Evolutionary conservation across 2,329 filamentous ascomycete species (phyloP).

Genomic region (Apiospora marii): DNA sequence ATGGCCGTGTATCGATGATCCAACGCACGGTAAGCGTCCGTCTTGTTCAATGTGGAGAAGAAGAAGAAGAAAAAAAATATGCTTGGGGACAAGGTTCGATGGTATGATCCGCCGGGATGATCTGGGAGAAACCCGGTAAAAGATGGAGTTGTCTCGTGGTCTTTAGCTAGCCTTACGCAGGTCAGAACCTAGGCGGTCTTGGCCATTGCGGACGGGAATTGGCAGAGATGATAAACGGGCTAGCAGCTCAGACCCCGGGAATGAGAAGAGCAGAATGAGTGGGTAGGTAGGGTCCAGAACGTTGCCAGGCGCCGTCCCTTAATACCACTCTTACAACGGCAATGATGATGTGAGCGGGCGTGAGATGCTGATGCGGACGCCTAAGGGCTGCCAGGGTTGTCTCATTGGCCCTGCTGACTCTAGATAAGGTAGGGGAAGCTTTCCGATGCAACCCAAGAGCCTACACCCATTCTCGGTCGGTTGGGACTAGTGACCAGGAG

Average conservation of each 20-base stretch:
- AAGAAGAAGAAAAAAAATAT: background rate
- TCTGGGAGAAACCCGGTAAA: background rate
- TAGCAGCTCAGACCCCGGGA: background rate
- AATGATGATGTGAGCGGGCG: slow-evolving; percentile 5
- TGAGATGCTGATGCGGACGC: slow-evolving; percentile 4
- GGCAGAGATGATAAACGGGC: background rate
- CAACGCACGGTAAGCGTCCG: background rate
- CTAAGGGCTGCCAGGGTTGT: background rate
- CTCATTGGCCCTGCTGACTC: background rate
- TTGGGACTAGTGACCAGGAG: background rate
- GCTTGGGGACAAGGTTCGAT: too few relatives aligned
- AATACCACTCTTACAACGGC: background rate
- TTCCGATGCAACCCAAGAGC: background rate
- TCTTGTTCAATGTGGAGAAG: background rate
- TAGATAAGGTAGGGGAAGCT: background rate
- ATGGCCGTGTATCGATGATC: background rate
- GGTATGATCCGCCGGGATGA: background rate
- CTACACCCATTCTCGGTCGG: background rate
- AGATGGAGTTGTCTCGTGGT: background rate
- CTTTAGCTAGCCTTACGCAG: background rate
- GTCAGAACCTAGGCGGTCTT: background rate
- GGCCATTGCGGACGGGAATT: background rate
- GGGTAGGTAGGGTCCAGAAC: background rate
- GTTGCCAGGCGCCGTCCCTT: background rate
- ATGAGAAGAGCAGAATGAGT: background rate